These are phyloP conservation scores for Cadophora malorum DNA, from an alignment of 2,329 filamentous ascomycete genomes.

Conservation along the genomic window DNA sequence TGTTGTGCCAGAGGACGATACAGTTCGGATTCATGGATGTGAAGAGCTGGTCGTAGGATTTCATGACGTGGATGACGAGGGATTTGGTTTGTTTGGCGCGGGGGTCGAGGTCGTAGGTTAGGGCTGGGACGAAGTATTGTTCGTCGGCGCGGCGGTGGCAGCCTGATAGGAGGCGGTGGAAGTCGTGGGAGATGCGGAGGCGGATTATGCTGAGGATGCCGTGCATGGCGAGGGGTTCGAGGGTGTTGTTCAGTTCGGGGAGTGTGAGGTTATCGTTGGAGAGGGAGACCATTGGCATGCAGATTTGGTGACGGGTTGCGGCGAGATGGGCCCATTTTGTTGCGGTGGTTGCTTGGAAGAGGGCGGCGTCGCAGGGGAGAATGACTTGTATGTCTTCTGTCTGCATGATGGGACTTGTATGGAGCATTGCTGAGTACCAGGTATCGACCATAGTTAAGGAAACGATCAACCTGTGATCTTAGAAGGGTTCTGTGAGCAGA, in stretches of 20 bases:
- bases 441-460: constrained; percentile 38
- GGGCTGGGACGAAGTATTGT: constrained; percentile 51
- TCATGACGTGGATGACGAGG: constrained; percentile 47
- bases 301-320: constrained; percentile 39
- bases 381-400: constrained; percentile 34
- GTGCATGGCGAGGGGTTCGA: constrained; percentile 47
- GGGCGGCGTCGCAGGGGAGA: constrained; percentile 33
- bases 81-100: constrained; percentile 50
- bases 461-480: constrained; percentile 33
- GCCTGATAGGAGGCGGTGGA: constrained; percentile 50
- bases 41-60: constrained; percentile 51
- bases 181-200: constrained; percentile 51
- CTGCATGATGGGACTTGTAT: constrained; percentile 33
- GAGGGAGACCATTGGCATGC: constrained; percentile 33
- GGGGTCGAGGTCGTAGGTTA: constrained; percentile 55
- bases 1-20: constrained; percentile 58
- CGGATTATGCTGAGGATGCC: constrained; percentile 49
- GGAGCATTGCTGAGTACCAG: constrained; percentile 35
- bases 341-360: constrained; percentile 36
- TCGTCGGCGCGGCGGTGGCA: constrained; percentile 42
- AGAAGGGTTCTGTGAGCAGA: neutral
- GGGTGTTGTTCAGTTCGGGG: constrained; percentile 41
- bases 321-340: constrained; percentile 34
- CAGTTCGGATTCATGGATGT: constrained; percentile 55
- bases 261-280: constrained; percentile 45